These are phyloP conservation scores for Cicer chorassanicum DNA, from an alignment of 306 rosid genomes.

Conservation along the genomic window DNA sequence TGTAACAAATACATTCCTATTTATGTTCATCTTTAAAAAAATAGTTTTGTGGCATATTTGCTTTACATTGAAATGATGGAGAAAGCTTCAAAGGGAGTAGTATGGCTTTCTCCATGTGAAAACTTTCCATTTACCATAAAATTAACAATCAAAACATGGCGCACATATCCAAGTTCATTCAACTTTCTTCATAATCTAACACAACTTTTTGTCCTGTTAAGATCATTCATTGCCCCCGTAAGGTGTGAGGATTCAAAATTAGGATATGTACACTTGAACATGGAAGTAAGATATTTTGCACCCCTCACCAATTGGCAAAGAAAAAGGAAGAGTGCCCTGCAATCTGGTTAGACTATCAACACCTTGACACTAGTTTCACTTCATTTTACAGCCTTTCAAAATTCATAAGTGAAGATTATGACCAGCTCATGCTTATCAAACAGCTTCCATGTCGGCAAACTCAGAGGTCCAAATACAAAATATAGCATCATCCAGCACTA, in stretches of 20 bases:
- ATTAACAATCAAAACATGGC: slow-evolving; percentile 37
- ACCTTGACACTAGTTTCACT: slow-evolving; percentile 38
- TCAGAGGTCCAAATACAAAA: slow-evolving; percentile 39
- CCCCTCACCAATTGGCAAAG: slow-evolving; percentile 39
- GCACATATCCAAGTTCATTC: slow-evolving; percentile 31
- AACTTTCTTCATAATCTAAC: slow-evolving; percentile 39
- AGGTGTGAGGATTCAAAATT: slow-evolving; percentile 35
- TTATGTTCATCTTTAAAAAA: slow-evolving; percentile 39
- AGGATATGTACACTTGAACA: slow-evolving; percentile 23
- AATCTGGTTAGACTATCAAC: slow-evolving; percentile 43
- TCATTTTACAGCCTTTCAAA: slow-evolving; percentile 39
- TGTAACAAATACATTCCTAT: slow-evolving; percentile 36
- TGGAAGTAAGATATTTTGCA: slow-evolving; percentile 42
- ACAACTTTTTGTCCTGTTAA: slow-evolving; percentile 30
- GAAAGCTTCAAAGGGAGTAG: slow-evolving; percentile 26
- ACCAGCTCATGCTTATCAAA: slow-evolving; percentile 41
- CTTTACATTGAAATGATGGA: slow-evolving; percentile 38
- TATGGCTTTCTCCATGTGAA: slow-evolving; percentile 36
- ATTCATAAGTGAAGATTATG: slow-evolving; percentile 36
- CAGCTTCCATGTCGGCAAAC: slow-evolving; percentile 39
- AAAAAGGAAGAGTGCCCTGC: slow-evolving; percentile 37
- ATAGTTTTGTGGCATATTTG: slow-evolving; percentile 20
- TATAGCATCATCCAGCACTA: slow-evolving; percentile 36
- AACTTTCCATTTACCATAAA: slow-evolving; percentile 33
- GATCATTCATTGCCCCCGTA: slow-evolving; percentile 32